phyloP scores from a whole-genome alignment of 306 rosid genomes.

The Prunus armeniaca region DNA sequence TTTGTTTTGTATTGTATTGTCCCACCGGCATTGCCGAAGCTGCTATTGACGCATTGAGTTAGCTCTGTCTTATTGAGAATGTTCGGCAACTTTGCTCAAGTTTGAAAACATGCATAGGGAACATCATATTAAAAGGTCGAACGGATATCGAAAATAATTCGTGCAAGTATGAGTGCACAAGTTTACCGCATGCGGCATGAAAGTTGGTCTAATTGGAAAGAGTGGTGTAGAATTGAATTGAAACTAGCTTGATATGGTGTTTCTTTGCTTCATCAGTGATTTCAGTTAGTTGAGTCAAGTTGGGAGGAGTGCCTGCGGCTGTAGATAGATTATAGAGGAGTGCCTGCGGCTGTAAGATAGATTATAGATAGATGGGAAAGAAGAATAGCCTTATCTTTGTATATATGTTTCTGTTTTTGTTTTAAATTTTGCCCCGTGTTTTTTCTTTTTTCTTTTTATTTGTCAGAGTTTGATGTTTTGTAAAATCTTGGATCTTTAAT shows the following conservation, averaged over 20 bases:
- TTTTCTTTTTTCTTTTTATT: no score
- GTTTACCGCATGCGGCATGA: neutral
- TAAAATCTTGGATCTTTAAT: no score
- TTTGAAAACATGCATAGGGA: neutral
- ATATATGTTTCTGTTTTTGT: no score
- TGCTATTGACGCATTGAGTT: neutral
- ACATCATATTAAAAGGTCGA: slow-evolving; percentile 2
- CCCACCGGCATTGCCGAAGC: slow-evolving; percentile 21
- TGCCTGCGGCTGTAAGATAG: neutral
- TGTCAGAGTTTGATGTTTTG: no score
- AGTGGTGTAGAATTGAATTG: neutral
- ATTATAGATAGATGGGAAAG: neutral
- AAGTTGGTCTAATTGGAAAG: neutral
- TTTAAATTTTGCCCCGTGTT: no score
- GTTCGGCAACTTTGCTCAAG: neutral
- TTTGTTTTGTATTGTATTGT: slow-evolving; percentile 16
- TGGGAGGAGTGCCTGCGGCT: neutral
- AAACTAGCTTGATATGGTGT: neutral
- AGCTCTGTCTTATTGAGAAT: neutral
- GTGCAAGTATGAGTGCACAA: neutral
- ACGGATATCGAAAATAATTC: neutral
- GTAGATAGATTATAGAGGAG: neutral
- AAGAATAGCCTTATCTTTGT: no score
- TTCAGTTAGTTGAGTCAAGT: neutral
- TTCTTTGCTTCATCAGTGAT: neutral